Evolutionary conservation across 225 moss, liverwort and hornwort species (phyloP).

Genomic region (Thuidium tamariscinum): DNA sequence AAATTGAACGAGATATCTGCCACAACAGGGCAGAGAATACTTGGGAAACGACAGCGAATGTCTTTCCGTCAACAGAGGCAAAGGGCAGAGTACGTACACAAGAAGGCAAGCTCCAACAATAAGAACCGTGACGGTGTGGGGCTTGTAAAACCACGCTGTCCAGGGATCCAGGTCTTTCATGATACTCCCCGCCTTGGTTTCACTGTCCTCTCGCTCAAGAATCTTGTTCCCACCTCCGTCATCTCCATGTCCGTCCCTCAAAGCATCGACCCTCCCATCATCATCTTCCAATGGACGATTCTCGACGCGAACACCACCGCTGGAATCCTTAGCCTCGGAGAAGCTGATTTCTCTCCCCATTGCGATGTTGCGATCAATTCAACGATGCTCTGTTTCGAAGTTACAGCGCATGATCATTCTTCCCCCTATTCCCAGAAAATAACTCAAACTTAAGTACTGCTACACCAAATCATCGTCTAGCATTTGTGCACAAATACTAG

Average conservation of each 20-base stretch:
- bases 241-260: not conserved
- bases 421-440: not conserved
- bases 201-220: slow-evolving; percentile 36
- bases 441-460: not conserved
- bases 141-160: slow-evolving; percentile 91
- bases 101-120: slow-evolving; percentile 65
- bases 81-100: slow-evolving; percentile 39
- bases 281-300: not conserved
- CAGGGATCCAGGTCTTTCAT: slow-evolving; percentile 81
- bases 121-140: slow-evolving; percentile 60
- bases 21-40: not conserved
- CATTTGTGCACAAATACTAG: not conserved
- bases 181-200: slow-evolving; percentile 48
- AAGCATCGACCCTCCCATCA: not conserved
- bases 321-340: slow-evolving; percentile 7
- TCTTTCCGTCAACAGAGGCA: not conserved
- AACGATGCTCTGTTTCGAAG: not conserved
- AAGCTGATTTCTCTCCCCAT: slow-evolving; percentile 32
- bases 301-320: not conserved
- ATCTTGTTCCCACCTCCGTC: not conserved
- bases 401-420: not conserved
- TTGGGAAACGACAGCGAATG: not conserved
- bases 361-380: not conserved
- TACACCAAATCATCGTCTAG: not conserved
- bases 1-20: not conserved